phyloP scores from a whole-genome alignment of 1,284 basidiomycete genomes.

The Crepidotus sp. region DNA sequence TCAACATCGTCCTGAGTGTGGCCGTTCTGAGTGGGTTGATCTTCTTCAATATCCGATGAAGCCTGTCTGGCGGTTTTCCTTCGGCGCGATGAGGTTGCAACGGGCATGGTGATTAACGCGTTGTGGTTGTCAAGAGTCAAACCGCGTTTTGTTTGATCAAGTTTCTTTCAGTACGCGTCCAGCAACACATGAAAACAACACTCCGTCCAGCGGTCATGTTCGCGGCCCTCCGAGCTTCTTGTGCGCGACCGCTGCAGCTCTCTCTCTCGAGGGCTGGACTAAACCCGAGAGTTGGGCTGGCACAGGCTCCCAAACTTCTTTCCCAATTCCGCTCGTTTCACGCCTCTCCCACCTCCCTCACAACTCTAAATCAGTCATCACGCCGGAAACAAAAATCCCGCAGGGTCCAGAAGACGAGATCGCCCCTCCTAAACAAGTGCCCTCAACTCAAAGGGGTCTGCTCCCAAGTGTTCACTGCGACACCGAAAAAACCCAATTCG shows the following conservation, averaged over 20 bases:
- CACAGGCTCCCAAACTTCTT: constrained; percentile 12
- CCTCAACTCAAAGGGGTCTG: constrained; percentile 90
- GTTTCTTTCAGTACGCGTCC: not conserved
- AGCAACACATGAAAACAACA: too few relatives aligned
- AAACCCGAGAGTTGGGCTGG: not conserved
- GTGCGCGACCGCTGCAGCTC: constrained; percentile 1
- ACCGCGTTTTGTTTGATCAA: not conserved
- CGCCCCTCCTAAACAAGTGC: constrained; percentile 70
- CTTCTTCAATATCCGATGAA: constrained; percentile 60
- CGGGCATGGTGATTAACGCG: constrained; percentile 27
- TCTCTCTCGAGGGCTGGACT: not conserved
- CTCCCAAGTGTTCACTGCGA: constrained; percentile 73
- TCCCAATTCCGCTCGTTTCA: constrained; percentile 52
- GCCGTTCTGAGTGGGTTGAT: constrained; percentile 29
- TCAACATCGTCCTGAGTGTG: constrained; percentile 30
- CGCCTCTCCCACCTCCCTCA: constrained; percentile 43
- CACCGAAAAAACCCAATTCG: constrained; percentile 98
- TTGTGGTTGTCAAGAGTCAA: constrained; percentile 21
- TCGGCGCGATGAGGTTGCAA: constrained; percentile 34
- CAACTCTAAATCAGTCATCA: constrained; percentile 81
- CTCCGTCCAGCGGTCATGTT: constrained; percentile 29
- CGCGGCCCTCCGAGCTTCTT: constrained; percentile 28
- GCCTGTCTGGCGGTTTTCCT: constrained; percentile 30
- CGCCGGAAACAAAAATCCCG: constrained; percentile 48
- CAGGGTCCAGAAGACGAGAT: constrained; percentile 46